Evolutionary conservation across 176 grass and related monocot species (phyloP), one percentile per base, ranked within the genome.

Genomic region (Eragrostis curvula): DNA sequence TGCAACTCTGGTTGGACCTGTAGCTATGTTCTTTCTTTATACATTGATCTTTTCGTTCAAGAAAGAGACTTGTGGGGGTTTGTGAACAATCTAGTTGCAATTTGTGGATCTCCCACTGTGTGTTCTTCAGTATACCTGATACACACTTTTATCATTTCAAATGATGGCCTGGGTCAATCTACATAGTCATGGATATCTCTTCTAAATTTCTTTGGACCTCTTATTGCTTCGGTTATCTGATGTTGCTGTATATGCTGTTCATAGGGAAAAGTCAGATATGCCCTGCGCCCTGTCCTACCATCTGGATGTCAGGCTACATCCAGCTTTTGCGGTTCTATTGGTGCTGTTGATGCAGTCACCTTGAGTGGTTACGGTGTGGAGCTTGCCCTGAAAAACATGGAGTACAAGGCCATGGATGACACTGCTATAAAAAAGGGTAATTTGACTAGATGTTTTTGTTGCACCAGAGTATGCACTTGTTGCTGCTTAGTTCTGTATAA

Each of bases 401-500:
- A 98, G 57, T 98, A 98, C 93, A 98, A 98, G 68, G 96, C 96
- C 65, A 95, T 98, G 90, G 96, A 98, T 91, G 96, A 98, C 75
- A 93, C 79, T 63, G 83, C 81, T 65, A 80, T 98, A 90, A 95
- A 91, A 83, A 95, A 98, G 88, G 92, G 95, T 97, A 79, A 66
- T 68, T 63, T 47, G 12, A 25, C 79, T 50, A 32, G 24, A n/a
- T 84, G 61, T 68, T 79, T 55, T 56, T 24, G 83, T 71, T 88
- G 36, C 67, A 73, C 58, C 55, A 71, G 64, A 73, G 20, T 25
- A 21, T 71, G 11, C 24, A 64, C 36, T 81, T 25, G 13, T 71
- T 67, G 39, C 44, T 30, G 2, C 32, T 81, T 53, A 61, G 51
- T 72, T 73, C 21, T 52, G 74, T 68, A 17, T 30, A 36, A 63